A percentile compares a stretch with the other conserved stretches of the same genome.
These are phyloP conservation scores for Aspergillus sp. DNA, from an alignment of 2,329 filamentous ascomycete species.

Conservation along the genomic window DNA sequence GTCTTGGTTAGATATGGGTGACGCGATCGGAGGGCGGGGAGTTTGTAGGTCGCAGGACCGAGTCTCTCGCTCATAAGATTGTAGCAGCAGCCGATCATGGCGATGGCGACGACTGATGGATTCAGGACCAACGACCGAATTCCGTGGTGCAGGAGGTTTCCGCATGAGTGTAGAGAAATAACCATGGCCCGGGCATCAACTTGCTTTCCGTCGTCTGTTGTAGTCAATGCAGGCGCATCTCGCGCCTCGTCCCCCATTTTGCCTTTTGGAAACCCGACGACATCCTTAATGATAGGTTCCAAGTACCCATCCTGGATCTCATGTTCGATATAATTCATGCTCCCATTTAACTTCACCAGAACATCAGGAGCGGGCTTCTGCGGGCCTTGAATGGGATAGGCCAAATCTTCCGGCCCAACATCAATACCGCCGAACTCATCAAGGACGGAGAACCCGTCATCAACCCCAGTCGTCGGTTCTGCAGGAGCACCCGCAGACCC, in stretches of 20 bases:
- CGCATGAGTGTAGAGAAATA: conserved; percentile 92
- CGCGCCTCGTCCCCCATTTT: conserved; percentile 1
- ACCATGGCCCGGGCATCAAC: conserved; percentile 55
- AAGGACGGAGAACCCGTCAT: conserved; percentile 19
- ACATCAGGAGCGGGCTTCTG: conserved; percentile 3
- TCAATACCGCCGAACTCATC: conserved; percentile 27
- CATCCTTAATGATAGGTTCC: conserved; percentile 30
- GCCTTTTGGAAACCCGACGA: conserved; percentile 15
- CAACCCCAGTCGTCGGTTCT: conserved; percentile 7
- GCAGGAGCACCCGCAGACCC: conserved; percentile 3
- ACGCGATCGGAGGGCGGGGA: conserved; percentile 64
- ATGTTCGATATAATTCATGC: conserved; percentile 37
- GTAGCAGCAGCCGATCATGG: conserved; percentile 96
- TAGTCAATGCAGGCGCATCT: conserved; percentile 1
- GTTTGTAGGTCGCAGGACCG: conserved; percentile 77
- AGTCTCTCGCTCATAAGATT: conserved; percentile 88
- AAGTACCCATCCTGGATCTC: conserved; percentile 36
- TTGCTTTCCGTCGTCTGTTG: conserved; percentile 3
- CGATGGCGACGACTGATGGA: conserved; percentile 74
- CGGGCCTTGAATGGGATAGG: neutral
- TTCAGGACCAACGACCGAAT: conserved; percentile 80
- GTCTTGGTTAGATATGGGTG: conserved; percentile 61
- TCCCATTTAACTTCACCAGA: conserved; percentile 16
- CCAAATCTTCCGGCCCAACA: conserved; percentile 21
- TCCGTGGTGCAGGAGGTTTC: conserved; percentile 92